A percentile compares a stretch with the other conserved stretches of the same genome.
Conservation (phyloP, 768 basidiomycete species). For the Xanthoconium stramineum region DNA sequence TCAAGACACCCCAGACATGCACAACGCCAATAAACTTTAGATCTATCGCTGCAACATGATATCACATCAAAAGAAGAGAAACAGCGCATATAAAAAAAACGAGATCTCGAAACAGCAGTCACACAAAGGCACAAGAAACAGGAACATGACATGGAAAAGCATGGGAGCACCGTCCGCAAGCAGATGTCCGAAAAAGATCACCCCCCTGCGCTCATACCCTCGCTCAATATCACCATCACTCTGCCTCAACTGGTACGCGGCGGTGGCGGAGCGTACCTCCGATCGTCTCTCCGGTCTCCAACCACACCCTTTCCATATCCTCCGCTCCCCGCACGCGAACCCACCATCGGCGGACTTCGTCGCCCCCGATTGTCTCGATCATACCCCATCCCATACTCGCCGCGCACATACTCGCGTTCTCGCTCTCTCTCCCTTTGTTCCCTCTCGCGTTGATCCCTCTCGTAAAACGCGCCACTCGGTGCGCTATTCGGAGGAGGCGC, state of each 20-base stretch:
- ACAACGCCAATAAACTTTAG: too few relatives aligned
- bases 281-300: constrained; percentile 33
- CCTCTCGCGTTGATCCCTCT: constrained; percentile 16
- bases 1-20: too few relatives aligned
- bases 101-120: too few relatives aligned
- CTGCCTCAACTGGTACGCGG: constrained; percentile 11
- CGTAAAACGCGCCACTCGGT: constrained; percentile 32
- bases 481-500: constrained; percentile 25
- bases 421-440: constrained; percentile 6
- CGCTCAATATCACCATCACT: neutral
- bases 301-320: constrained; percentile 18
- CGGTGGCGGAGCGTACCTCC: constrained; percentile 35
- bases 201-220: neutral
- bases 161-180: neutral
- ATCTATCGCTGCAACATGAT: too few relatives aligned
- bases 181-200: neutral
- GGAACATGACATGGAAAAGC: too few relatives aligned
- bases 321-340: constrained; percentile 16
- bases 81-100: too few relatives aligned
- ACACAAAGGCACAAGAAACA: too few relatives aligned
- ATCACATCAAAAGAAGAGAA: too few relatives aligned
- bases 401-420: constrained; percentile 37
- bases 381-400: constrained; percentile 33
- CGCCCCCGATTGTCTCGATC: constrained; percentile 31
- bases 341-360: constrained; percentile 26